These are phyloP conservation scores for Chrysanthemum seticuspe DNA, from an alignment of 129 eudicot genomes.

Conservation along the genomic window DNA sequence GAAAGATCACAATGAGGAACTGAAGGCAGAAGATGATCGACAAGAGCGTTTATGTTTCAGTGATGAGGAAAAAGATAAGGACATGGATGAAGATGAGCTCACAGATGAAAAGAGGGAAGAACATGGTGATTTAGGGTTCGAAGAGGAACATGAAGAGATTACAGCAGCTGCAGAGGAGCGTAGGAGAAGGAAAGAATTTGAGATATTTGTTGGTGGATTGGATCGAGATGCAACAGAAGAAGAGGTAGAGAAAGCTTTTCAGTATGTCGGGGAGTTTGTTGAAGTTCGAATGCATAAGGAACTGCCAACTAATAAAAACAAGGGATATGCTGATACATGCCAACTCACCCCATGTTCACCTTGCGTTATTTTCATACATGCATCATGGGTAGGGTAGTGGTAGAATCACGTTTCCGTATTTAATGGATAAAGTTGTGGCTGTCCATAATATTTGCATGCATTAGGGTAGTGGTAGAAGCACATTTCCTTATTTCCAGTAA, in stretches of 20 bases:
- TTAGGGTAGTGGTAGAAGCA: too few species aligned
- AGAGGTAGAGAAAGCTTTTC: slow-evolving; percentile 68
- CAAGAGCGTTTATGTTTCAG: slow-evolving; percentile 38
- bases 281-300: slow-evolving; percentile 65
- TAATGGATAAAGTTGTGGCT: too few species aligned
- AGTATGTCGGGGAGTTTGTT: slow-evolving; percentile 63
- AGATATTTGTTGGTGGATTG: slow-evolving; percentile 85
- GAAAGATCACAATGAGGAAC: slow-evolving; percentile 29
- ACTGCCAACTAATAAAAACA: slow-evolving; percentile 61
- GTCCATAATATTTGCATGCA: too few species aligned
- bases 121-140: slow-evolving; percentile 39
- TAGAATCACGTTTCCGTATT: too few species aligned
- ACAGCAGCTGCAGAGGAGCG: slow-evolving; percentile 69
- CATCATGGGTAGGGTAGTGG: too few species aligned
- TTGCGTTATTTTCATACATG: too few species aligned
- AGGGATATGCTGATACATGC: too few species aligned
- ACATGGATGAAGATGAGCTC: slow-evolving; percentile 39
- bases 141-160: slow-evolving; percentile 54
- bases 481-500: too few species aligned
- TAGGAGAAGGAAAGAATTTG: slow-evolving; percentile 62
- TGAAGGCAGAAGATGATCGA: slow-evolving; percentile 33
- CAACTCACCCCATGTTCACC: too few species aligned
- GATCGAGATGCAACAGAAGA: slow-evolving; percentile 60
- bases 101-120: slow-evolving; percentile 38
- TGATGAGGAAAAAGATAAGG: slow-evolving; percentile 45